Conservation (phyloP, 495 filamentous ascomycete genomes). For the Penicillium fimorum region DNA sequence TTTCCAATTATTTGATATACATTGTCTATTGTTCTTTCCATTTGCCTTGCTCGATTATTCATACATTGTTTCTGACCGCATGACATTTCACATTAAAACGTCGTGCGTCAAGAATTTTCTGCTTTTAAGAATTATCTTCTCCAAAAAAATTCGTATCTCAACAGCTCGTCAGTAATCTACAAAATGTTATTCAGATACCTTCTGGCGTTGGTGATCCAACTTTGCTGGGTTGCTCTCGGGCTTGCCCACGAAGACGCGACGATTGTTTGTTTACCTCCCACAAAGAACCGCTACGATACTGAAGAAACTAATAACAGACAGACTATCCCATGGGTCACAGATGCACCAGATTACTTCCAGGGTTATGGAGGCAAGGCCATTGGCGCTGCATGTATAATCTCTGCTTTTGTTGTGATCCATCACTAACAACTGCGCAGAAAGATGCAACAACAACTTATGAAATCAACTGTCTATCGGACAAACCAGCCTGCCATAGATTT, state of each 20-base stretch:
- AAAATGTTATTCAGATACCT: slow-evolving; percentile 1
- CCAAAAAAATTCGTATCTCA: background rate
- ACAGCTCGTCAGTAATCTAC: background rate
- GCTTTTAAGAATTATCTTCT: background rate
- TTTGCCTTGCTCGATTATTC: background rate
- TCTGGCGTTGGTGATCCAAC: background rate
- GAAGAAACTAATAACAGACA: background rate
- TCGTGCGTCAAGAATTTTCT: background rate
- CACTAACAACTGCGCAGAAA: background rate
- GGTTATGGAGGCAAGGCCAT: slow-evolving; percentile 7
- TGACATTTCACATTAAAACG: background rate
- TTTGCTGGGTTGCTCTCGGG: slow-evolving; percentile 4
- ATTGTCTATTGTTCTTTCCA: background rate
- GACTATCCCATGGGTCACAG: slow-evolving; percentile 6
- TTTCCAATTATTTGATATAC: background rate
- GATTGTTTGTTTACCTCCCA: slow-evolving; percentile 1
- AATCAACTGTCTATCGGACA: slow-evolving; percentile 6
- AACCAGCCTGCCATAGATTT: background rate
- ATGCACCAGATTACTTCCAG: slow-evolving; percentile 6
- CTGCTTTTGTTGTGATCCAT: background rate
- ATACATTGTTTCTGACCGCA: background rate
- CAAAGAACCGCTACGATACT: background rate
- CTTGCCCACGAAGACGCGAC: background rate
- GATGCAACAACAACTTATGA: slow-evolving; percentile 4
- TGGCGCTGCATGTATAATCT: background rate